phyloP scores from a whole-genome alignment of 2,329 filamentous ascomycete genomes.

The Pseudogymnoascus sp. region DNA sequence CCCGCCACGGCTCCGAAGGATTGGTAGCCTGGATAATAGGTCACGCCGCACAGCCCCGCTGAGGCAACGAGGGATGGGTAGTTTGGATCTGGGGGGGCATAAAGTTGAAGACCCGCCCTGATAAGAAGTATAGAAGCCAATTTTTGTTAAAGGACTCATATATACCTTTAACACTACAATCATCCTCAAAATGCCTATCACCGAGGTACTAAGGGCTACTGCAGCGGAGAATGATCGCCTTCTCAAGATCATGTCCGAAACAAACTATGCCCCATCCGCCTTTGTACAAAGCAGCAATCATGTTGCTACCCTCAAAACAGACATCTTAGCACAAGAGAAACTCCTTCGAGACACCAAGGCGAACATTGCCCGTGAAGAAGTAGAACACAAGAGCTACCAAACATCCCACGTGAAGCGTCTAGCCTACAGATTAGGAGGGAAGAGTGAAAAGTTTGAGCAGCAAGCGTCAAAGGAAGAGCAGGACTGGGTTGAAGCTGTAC shows the following conservation, averaged over 20 bases:
- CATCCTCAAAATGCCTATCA: background rate
- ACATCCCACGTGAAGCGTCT: constrained; percentile 46
- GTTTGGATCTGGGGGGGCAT: background rate
- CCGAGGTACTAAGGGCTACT: constrained; percentile 34
- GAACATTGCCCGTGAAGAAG: constrained; percentile 40
- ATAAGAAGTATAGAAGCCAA: background rate
- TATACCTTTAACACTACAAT: background rate
- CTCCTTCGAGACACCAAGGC: constrained; percentile 34
- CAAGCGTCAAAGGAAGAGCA: constrained; percentile 46
- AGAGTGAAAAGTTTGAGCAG: constrained; percentile 41
- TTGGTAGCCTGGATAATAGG: too few relatives aligned
- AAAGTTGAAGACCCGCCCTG: background rate
- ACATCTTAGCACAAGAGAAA: constrained; percentile 33
- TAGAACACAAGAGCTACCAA: constrained; percentile 46
- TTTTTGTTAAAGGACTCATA: background rate
- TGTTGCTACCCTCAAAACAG: constrained; percentile 38
- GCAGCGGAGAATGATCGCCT: constrained; percentile 37
- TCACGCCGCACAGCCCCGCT: background rate
- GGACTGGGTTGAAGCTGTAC: constrained; percentile 47
- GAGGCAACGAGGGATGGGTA: background rate
- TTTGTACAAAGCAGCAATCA: constrained; percentile 40
- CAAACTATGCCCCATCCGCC: constrained; percentile 41
- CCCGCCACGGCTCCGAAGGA: background rate
- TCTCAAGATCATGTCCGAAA: constrained; percentile 40
- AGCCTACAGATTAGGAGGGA: constrained; percentile 43